Evolutionary conservation across 805 yeast genomes (phyloP), one percentile per base, ranked within the genome.

Genomic region (Candida berthetii): DNA sequence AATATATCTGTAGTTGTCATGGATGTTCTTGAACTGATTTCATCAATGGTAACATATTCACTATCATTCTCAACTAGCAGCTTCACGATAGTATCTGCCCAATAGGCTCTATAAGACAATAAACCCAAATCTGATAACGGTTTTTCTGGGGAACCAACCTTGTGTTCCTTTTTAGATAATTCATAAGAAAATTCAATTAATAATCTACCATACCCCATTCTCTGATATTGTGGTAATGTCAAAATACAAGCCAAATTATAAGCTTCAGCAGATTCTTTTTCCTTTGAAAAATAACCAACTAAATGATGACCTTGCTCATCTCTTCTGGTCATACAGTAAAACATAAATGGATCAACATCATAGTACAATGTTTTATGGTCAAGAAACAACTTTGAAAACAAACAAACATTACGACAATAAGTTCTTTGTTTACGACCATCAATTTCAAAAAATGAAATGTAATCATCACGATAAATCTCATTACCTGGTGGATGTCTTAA

Each of bases 401-500:
- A 68, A 70, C 98, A 93, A 43, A 93, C 70, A 60, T 93, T 93
- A 48, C 99, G 78, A 62, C 99, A 93, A 97, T 98, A 93, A 0
- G 96, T 85, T 48, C 98, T 72, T 65, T 93, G 99, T 50, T 85
- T 85, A 43, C 96, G 71, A 10, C 99, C 99, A 63, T 93, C 99
- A 47, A 93, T 90, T 60, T 93, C 99, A 72, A 91, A 93, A 59
- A 93, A 93, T 15, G 96, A 86, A 32, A 93, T 91, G 52, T 82
- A 79, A 38, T 84, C 90, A 61, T 93, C 98, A 38, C 99, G 71
- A 61, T 93, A 93, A 18, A 93, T 90, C 57, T 93, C 99, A 65
- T 93, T 93, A 0, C 99, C 99, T 0, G 99, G 99, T 1, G 99
- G 99, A 56, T 91, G 98, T 58, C 83, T 80, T 64, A 93, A 70